Percentiles rank a stretch among this genome's conserved stretches.
These are phyloP conservation scores for Coniferiporia weirii DNA, from an alignment of 1,284 basidiomycete species.

Conservation along the genomic window DNA sequence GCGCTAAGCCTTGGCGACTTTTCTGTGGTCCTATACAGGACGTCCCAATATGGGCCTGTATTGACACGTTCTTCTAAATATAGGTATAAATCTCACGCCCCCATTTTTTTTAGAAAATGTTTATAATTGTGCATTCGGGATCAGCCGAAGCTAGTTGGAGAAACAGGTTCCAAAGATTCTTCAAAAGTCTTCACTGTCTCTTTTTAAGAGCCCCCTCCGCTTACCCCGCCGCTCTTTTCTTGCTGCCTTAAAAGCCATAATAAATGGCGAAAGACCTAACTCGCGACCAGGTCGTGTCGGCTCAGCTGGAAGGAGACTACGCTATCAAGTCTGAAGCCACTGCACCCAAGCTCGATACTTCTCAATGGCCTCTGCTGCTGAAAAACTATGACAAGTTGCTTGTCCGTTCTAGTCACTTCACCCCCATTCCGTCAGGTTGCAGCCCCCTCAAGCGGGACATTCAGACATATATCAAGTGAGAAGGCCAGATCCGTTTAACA, in stretches of 20 bases:
- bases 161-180: too few relatives aligned
- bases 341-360: constrained; percentile 84
- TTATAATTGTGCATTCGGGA: too few relatives aligned
- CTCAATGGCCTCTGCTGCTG: constrained; percentile 95
- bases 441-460: constrained; percentile 95
- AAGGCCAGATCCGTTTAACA: not conserved
- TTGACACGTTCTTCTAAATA: too few relatives aligned
- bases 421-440: constrained; percentile 89
- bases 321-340: constrained; percentile 76
- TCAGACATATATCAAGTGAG: constrained; percentile 82
- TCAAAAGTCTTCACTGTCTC: too few relatives aligned
- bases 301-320: constrained; percentile 73
- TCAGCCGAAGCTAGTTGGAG: too few relatives aligned
- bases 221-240: not conserved
- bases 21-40: constrained; percentile 28
- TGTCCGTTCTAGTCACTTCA: constrained; percentile 95
- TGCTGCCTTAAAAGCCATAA: not conserved
- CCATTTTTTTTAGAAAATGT: too few relatives aligned
- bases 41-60: not conserved
- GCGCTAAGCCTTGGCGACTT: constrained; percentile 1
- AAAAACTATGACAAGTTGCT: constrained; percentile 99
- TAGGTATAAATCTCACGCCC: too few relatives aligned
- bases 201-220: too few relatives aligned
- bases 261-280: constrained; percentile 36
- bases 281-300: constrained; percentile 63